Evolutionary conservation across 2,329 filamentous ascomycete species (phyloP).

Genomic region (Arthrinium puccinioides): DNA sequence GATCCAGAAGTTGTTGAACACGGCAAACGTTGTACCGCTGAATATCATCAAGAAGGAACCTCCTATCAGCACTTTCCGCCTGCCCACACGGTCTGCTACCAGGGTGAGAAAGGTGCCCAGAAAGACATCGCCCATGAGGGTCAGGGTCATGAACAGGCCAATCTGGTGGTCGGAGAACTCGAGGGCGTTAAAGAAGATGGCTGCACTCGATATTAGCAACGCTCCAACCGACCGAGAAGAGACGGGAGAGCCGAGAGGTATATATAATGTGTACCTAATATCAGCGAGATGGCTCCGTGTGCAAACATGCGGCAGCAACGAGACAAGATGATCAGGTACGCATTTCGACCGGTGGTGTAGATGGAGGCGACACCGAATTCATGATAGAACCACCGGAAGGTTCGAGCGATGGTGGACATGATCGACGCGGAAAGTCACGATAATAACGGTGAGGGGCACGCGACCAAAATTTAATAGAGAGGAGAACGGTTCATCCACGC

Average conservation of each 20-base stretch:
- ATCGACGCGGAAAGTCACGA: too few relatives aligned
- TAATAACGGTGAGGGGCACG: too few relatives aligned
- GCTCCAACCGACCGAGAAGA: too few relatives aligned
- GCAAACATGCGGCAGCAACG: slow-evolving; percentile 52
- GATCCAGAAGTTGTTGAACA: slow-evolving; percentile 47
- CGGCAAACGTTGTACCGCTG: slow-evolving; percentile 49
- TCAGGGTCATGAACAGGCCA: slow-evolving; percentile 60
- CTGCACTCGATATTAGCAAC: too few relatives aligned
- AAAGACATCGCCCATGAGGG: slow-evolving; percentile 49
- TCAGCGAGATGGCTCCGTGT: slow-evolving; percentile 54
- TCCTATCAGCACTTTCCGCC: slow-evolving; percentile 42
- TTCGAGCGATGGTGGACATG: slow-evolving; percentile 14
- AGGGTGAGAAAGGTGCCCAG: slow-evolving; percentile 53
- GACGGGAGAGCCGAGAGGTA: too few relatives aligned
- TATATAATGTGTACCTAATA: slow-evolving; percentile 41
- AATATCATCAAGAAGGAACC: slow-evolving; percentile 48
- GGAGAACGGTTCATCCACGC: too few relatives aligned
- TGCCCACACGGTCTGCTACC: slow-evolving; percentile 50
- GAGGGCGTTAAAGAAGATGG: slow-evolving; percentile 51
- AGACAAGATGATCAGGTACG: slow-evolving; percentile 45
- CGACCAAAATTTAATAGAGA: too few relatives aligned
- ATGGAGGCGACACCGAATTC: slow-evolving; percentile 43
- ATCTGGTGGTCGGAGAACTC: slow-evolving; percentile 50
- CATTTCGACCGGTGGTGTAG: slow-evolving; percentile 38
- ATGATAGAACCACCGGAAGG: slow-evolving; percentile 27